phyloP scores from a whole-genome alignment of 1,284 basidiomycete genomes.

The Cutaneotrichosporon sp. region DNA sequence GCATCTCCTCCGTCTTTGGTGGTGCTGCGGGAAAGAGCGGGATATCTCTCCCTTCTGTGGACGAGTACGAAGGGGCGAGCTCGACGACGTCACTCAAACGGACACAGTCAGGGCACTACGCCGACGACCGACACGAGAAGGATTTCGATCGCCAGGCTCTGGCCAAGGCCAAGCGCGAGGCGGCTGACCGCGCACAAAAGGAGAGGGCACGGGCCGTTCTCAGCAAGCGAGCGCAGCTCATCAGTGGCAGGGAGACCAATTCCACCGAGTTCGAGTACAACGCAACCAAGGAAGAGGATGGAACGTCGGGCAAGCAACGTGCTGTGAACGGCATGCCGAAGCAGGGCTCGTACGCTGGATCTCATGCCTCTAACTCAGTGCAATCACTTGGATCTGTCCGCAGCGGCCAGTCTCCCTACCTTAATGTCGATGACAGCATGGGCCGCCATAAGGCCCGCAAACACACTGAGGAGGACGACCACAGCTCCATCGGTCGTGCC shows the following conservation, averaged over 20 bases:
- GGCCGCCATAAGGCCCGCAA: conserved; percentile 68
- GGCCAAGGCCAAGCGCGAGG: conserved; percentile 77
- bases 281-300: background rate
- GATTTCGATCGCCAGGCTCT: conserved; percentile 77
- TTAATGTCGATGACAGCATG: conserved; percentile 5
- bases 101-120: conserved; percentile 66
- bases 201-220: conserved; percentile 94
- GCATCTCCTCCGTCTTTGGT: conserved; percentile 61
- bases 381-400: conserved; percentile 8
- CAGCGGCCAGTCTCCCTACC: conserved; percentile 1
- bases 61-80: conserved; percentile 49
- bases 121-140: conserved; percentile 72
- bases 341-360: background rate
- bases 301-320: background rate
- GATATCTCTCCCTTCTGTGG: conserved; percentile 57
- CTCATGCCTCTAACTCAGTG: conserved; percentile 1
- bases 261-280: conserved; percentile 22
- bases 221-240: conserved; percentile 77
- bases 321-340: too few species aligned
- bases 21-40: conserved; percentile 59
- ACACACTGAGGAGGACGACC: conserved; percentile 78
- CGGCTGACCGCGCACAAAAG: conserved; percentile 59
- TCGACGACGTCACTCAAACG: conserved; percentile 62
- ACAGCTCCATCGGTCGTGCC: conserved; percentile 76
- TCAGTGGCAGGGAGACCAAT: conserved; percentile 23